Evolutionary conservation across 768 basidiomycete species (phyloP).

Genomic region (Antrodiella citrinella): DNA sequence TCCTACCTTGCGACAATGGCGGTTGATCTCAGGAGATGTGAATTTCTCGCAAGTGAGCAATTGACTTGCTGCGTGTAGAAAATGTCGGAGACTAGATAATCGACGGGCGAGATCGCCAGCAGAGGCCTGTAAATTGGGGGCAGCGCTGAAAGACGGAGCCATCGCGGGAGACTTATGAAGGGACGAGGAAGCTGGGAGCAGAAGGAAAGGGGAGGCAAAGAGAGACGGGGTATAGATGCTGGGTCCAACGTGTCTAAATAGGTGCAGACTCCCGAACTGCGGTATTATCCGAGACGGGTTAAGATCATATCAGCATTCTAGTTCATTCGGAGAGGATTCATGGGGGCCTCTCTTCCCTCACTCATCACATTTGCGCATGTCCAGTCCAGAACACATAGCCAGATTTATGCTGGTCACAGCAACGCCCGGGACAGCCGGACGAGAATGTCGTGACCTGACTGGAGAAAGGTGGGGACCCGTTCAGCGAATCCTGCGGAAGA

Average conservation of each 20-base stretch:
- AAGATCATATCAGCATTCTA: not conserved
- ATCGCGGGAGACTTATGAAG: not conserved
- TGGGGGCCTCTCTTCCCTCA: not conserved
- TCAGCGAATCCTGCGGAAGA: too few species aligned
- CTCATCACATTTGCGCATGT: not conserved
- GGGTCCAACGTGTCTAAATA: constrained; percentile 14
- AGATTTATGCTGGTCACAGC: not conserved
- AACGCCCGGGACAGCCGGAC: not conserved
- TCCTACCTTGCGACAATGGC: constrained; percentile 10
- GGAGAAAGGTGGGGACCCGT: too few species aligned
- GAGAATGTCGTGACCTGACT: not conserved
- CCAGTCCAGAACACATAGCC: too few species aligned
- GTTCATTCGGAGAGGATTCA: not conserved
- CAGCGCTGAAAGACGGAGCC: not conserved
- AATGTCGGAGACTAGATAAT: constrained; percentile 7
- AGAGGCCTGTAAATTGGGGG: constrained; percentile 2
- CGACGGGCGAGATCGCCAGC: constrained; percentile 10
- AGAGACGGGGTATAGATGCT: not conserved
- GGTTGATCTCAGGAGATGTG: constrained; percentile 2
- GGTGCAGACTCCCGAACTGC: not conserved
- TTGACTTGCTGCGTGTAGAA: constrained; percentile 8
- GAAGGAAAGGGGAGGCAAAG: not conserved
- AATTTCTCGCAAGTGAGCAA: constrained; percentile 4
- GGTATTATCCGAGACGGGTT: not conserved
- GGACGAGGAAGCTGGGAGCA: not conserved